Base-by-base conservation (phyloP, 768 basidiomycete species). In the Boletellus ananiceps region DNA sequence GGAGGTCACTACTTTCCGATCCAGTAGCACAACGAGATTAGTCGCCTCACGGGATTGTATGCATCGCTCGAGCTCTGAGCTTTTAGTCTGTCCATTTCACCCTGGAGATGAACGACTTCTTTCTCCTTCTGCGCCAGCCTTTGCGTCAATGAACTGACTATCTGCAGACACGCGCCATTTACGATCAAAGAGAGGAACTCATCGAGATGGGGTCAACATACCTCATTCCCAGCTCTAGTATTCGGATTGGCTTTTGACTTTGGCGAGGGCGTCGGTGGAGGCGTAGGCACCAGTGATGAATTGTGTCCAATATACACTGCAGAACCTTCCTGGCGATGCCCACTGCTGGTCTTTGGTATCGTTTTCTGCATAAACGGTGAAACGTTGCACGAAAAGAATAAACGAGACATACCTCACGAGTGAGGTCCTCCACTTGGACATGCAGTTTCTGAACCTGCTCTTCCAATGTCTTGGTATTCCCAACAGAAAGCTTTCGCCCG, bases 81-180 rank as follows among this genome's bases (percentile, higher is more conserved):
- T 56, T 78, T 82, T 55, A 83, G 67, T 15, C 75, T 73, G 47
- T 84, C 85, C 16, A 93, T 67, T 59, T 93, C 86, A 4, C 76
- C 75, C 61, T 84, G 83, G 2, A 94, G 74, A 47, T 84, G 81
- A 2, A 81, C 62, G 2, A 91, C 87, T 65, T 93, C 82, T 59
- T 87, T 90, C 70, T 96, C 93, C 64, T 92, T 93, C 63, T 83
- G 79, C 3, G 86, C 79, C 14, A 94, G 73, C 9, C 88, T 81
- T 59, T 91, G 88, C 8, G 92, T 80, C 16, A 94, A 61, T 2
- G 87, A 88, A 53, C 82, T 78, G 49, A 86, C 76, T 54, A 78
- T 83, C 78, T 86, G 18, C 5, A 4, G 12, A 47, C 21, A 40
- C 4, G 23, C 12, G 19, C 34, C 15, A 41, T 36, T 11, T 1